phyloP scores from a whole-genome alignment of 148 eudicot genomes.

The Rhododendron simsii region DNA sequence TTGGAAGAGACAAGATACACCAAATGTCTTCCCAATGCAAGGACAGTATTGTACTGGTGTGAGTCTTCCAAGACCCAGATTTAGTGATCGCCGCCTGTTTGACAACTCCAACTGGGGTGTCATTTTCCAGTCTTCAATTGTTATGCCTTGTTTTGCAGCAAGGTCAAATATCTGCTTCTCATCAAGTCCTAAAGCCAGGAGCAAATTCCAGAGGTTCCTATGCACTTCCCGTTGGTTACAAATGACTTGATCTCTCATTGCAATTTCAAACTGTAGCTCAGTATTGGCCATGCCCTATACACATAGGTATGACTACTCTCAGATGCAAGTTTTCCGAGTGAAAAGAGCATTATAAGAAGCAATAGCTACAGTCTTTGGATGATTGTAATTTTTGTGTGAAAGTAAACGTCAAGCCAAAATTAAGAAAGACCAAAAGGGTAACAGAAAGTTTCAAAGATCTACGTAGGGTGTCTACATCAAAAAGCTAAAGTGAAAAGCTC shows the following conservation, averaged over 20 bases:
- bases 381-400: neutral
- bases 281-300: conserved; percentile 75
- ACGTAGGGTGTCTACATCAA: neutral
- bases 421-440: neutral
- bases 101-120: conserved; percentile 23
- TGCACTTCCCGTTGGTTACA: conserved; percentile 67
- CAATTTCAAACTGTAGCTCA: conserved; percentile 81
- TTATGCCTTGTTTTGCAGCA: conserved; percentile 58
- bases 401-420: neutral
- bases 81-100: conserved; percentile 21
- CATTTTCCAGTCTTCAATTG: conserved; percentile 44
- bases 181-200: conserved; percentile 53
- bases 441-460: neutral
- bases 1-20: conserved; percentile 25
- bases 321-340: neutral
- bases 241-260: conserved; percentile 80
- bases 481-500: neutral
- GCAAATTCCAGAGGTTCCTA: conserved; percentile 60
- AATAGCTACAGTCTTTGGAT: conserved; percentile 3
- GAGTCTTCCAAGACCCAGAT: conserved; percentile 14
- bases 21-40: conserved; percentile 15
- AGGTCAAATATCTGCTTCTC: conserved; percentile 43
- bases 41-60: conserved; percentile 21
- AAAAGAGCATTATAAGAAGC: neutral
- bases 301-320: neutral